Evolutionary conservation across 371 early-diverging fungal species (phyloP), one percentile per base, ranked within the genome.

Genomic region (Haplosporangium sp.): DNA sequence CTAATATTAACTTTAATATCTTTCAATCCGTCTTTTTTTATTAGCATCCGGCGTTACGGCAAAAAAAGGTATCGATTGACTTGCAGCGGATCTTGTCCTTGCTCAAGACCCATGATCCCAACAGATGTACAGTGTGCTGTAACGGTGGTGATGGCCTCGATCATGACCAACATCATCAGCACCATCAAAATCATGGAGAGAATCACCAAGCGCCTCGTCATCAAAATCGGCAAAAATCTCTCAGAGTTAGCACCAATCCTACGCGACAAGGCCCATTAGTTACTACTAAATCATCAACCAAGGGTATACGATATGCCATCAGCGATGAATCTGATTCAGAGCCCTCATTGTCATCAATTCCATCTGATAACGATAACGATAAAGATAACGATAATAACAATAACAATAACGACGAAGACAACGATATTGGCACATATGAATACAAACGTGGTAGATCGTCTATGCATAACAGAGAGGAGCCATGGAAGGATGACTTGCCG

Each of bases 101-200:
- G 65, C 71, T 61, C 55, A 78, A 78, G 59, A 56, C 53, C 0
- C 79, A 74, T 34, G 60, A 78, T 45, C 74, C 79, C 1, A 66
- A 19, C 3, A 66, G 74, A 45, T 78, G 79, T n/a, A 70, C 63
- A 4, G 74, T 78, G 1, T 78, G 79, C 27, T 58, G 70, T 7
- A 70, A 63, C 48, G 79, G 79, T 0, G 65, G 65, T 10, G 59
- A 50, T 47, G 72, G 27, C 7, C 37, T 35, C n/a, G 48, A 68
- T 10, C 57, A 56, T 27, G 40, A 45, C 0, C 34, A 19, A 4
- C 71, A 70, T 50, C 66, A 69, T 38, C 34, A 19, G 6, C 71
- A 70, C 42, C 66, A 69, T 38, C 65, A 58, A 3, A 19, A 65
- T 8, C 56, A 61, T 9, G 44, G 63, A 42, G 39, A 11, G 38